These are phyloP conservation scores for Phyllostachys edulis DNA, from an alignment of 176 grass and related monocot species.

Conservation along the genomic window DNA sequence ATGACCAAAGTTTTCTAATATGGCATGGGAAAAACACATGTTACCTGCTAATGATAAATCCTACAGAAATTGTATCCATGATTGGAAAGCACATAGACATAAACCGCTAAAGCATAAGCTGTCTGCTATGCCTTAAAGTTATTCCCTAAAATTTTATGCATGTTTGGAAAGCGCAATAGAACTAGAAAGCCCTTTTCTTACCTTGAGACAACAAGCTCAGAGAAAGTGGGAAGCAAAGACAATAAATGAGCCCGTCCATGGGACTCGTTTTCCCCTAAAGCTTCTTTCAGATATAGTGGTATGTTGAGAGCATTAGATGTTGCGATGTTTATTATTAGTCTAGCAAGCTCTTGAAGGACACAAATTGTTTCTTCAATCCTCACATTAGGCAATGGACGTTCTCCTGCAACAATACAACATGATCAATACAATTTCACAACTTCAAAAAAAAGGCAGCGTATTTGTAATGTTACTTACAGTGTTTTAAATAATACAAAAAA, in stretches of 20 bases:
- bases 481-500: constrained; percentile 1
- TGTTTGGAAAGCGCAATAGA: background rate
- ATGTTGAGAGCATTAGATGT: constrained; percentile 62
- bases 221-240: constrained; percentile 81
- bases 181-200: constrained; percentile 44
- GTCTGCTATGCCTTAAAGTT: background rate
- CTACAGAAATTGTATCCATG: background rate
- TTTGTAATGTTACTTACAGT: background rate
- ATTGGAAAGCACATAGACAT: background rate
- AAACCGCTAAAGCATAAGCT: background rate
- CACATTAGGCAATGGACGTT: constrained; percentile 68
- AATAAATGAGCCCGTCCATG: constrained; percentile 73
- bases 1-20: background rate
- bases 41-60: background rate
- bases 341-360: constrained; percentile 94
- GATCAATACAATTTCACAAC: constrained; percentile 28
- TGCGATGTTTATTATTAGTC: constrained; percentile 64
- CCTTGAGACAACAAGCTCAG: constrained; percentile 95
- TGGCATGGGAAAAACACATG: background rate
- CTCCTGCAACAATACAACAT: constrained; percentile 58
- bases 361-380: constrained; percentile 82
- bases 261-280: constrained; percentile 45
- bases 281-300: constrained; percentile 66
- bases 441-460: constrained; percentile 16
- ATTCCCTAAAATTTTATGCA: background rate